A percentile compares a stretch with the other conserved stretches of the same genome.
Evolutionary conservation across 2,329 filamentous ascomycete genomes (phyloP).

Genomic region (Coniosporium tulheliwenetii): DNA sequence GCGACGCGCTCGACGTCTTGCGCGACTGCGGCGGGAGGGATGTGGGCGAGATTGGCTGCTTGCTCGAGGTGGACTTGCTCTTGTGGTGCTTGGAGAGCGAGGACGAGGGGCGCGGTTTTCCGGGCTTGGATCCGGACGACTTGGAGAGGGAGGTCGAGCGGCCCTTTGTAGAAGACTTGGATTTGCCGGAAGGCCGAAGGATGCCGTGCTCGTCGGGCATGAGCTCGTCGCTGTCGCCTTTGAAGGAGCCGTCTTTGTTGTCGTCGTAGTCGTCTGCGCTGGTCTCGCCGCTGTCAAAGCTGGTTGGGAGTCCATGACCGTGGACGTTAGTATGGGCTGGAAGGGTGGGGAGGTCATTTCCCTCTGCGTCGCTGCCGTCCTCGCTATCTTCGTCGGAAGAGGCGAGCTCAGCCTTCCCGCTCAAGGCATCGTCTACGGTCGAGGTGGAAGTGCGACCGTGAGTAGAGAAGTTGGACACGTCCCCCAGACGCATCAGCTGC

Average conservation of each 20-base stretch:
- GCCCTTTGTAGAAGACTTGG: slow-evolving; percentile 24
- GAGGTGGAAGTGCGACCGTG: slow-evolving; percentile 88
- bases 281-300: slow-evolving; percentile 38
- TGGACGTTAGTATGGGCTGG: slow-evolving; percentile 17
- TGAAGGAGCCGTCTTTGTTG: slow-evolving; percentile 34
- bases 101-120: slow-evolving; percentile 26
- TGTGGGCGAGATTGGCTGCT: slow-evolving; percentile 34
- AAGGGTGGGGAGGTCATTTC: slow-evolving; percentile 22
- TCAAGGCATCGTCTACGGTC: slow-evolving; percentile 84
- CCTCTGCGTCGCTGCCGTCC: slow-evolving; percentile 63
- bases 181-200: slow-evolving; percentile 18
- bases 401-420: slow-evolving; percentile 69
- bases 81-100: slow-evolving; percentile 24
- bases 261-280: slow-evolving; percentile 47
- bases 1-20: slow-evolving; percentile 58
- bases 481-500: slow-evolving; percentile 89
- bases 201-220: slow-evolving; percentile 15
- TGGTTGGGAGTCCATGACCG: slow-evolving; percentile 29
- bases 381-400: slow-evolving; percentile 56
- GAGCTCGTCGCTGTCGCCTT: slow-evolving; percentile 36
- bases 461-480: slow-evolving; percentile 74
- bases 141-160: slow-evolving; percentile 15
- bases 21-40: slow-evolving; percentile 55
- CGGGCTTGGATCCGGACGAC: slow-evolving; percentile 15
- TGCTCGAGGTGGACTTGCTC: slow-evolving; percentile 31